Percentiles rank a stretch among this genome's conserved stretches.
These are phyloP conservation scores for Thelephora ganbajun DNA, from an alignment of 768 basidiomycete species.

Conservation along the genomic window DNA sequence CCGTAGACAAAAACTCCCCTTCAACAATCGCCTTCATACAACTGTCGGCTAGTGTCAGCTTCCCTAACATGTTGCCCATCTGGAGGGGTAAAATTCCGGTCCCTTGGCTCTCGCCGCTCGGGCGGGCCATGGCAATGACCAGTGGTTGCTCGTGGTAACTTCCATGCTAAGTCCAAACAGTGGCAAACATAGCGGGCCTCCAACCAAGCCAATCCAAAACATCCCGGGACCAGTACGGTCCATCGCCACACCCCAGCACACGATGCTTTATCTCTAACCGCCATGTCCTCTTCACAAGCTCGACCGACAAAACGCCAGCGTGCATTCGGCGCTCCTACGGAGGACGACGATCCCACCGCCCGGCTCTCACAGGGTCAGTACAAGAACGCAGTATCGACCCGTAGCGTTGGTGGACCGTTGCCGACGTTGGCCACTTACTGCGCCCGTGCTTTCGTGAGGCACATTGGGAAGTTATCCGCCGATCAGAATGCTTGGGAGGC, in stretches of 20 bases:
- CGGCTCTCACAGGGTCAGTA: constrained; percentile 5
- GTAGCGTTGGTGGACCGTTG: constrained; percentile 20
- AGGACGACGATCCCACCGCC: constrained; percentile 26
- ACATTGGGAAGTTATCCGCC: constrained; percentile 26
- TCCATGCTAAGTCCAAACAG: too few species aligned
- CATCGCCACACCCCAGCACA: too few species aligned
- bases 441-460: constrained; percentile 34
- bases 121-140: too few species aligned
- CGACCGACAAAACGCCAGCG: constrained; percentile 18
- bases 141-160: too few species aligned
- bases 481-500: constrained; percentile 25
- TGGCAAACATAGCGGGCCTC: too few species aligned
- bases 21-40: constrained; percentile 31
- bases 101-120: too few species aligned
- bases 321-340: constrained; percentile 17
- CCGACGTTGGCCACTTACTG: constrained; percentile 37
- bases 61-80: constrained; percentile 30
- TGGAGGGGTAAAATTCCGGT: constrained; percentile 25
- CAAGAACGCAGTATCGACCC: constrained; percentile 27
- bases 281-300: constrained; percentile 3
- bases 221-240: too few species aligned
- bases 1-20: constrained; percentile 25
- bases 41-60: constrained; percentile 33
- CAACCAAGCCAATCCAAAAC: too few species aligned
- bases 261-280: too few species aligned